Conservation (phyloP, 164 flowering plant species). For the Kingdonia uniflora region DNA sequence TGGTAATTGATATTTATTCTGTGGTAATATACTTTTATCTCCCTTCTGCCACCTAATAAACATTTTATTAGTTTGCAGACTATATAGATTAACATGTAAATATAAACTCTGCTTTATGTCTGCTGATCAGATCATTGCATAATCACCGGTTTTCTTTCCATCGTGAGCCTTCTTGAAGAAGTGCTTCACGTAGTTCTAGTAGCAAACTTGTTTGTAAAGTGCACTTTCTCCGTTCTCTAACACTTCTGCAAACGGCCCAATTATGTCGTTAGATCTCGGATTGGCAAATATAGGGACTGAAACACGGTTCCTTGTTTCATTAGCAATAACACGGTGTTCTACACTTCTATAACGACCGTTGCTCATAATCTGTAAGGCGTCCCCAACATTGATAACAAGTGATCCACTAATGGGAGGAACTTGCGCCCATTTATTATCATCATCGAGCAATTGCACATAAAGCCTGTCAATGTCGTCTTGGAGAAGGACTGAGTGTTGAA, state of each 20-base stretch:
- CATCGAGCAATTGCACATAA: conserved; percentile 1
- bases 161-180: conserved; percentile 29
- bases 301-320: neutral
- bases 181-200: conserved; percentile 20
- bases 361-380: neutral
- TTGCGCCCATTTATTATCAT: neutral
- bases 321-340: neutral
- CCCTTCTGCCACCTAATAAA: no score
- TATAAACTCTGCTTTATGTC: no score
- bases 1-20: conserved; percentile 30
- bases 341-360: neutral
- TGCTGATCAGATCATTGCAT: no score
- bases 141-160: no score
- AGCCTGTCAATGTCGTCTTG: conserved; percentile 5
- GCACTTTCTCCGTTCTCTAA: no score
- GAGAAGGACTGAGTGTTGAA: conserved; percentile 1
- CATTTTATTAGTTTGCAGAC: no score
- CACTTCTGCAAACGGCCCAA: no score
- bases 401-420: neutral
- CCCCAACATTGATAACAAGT: conserved; percentile 2
- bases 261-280: neutral
- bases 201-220: no score
- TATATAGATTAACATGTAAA: no score
- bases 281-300: no score
- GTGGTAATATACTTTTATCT: no score